A percentile compares a stretch with the other conserved stretches of the same genome.
Evolutionary conservation across 768 basidiomycete genomes (phyloP).

Genomic region (Mrakia hoshinonis): DNA sequence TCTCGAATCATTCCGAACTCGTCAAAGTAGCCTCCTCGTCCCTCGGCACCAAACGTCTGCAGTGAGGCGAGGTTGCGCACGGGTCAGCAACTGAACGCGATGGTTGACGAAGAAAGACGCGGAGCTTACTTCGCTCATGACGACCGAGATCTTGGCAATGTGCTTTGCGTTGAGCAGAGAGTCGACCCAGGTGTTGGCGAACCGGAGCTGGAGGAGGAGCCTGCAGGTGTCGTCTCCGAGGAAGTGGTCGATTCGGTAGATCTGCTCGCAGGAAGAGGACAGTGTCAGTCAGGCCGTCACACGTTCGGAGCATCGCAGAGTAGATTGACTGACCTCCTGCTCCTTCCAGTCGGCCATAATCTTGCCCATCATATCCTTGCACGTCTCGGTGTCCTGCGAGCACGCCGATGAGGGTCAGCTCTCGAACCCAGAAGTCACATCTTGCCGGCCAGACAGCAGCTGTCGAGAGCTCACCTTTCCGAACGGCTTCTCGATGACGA

Average conservation of each 20-base stretch:
- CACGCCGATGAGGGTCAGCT: no score
- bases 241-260: slow-evolving; percentile 32
- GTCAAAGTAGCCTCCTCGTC: slow-evolving; percentile 33
- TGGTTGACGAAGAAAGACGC: no score
- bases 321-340: slow-evolving; percentile 22
- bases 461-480: slow-evolving; percentile 18
- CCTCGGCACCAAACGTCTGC: slow-evolving; percentile 31
- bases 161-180: slow-evolving; percentile 22
- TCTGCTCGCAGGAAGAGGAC: not conserved
- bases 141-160: slow-evolving; percentile 29
- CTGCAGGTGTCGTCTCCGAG: slow-evolving; percentile 29
- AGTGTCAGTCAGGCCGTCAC: no score
- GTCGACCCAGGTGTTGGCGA: slow-evolving; percentile 29
- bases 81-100: not conserved
- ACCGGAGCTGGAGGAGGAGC: not conserved
- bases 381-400: slow-evolving; percentile 28
- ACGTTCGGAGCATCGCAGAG: no score
- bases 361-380: slow-evolving; percentile 31
- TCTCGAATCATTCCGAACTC: slow-evolving; percentile 33
- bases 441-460: no score
- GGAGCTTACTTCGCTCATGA: slow-evolving; percentile 26
- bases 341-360: slow-evolving; percentile 31
- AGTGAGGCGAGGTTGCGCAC: not conserved
- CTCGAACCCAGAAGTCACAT: no score
- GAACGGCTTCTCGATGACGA: slow-evolving; percentile 34